These are phyloP conservation scores for Hymenoscyphus linearis DNA, from an alignment of 2,329 filamentous ascomycete species.

Conservation along the genomic window DNA sequence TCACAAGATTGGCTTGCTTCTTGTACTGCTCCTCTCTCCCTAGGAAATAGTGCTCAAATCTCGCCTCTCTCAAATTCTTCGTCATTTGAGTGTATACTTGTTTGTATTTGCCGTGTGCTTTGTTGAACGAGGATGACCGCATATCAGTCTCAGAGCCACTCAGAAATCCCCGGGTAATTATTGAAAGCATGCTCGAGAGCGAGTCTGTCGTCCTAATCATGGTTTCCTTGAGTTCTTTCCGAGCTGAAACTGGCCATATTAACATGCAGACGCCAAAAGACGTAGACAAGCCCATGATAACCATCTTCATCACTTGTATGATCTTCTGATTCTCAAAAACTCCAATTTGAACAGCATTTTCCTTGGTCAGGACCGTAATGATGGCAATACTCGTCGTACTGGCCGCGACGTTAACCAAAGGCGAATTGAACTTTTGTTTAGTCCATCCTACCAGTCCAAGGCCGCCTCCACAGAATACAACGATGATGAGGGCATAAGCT, in stretches of 20 bases:
- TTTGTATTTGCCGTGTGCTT: slow-evolving; percentile 58
- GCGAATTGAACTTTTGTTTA: slow-evolving; percentile 73
- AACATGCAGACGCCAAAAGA: slow-evolving; percentile 71
- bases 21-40: slow-evolving; percentile 75
- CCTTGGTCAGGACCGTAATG: slow-evolving; percentile 86
- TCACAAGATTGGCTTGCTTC: slow-evolving; percentile 73
- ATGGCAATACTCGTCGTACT: slow-evolving; percentile 83
- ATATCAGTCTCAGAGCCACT: slow-evolving; percentile 77
- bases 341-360: slow-evolving; percentile 78
- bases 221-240: slow-evolving; percentile 65
- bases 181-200: slow-evolving; percentile 73
- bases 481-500: slow-evolving; percentile 72
- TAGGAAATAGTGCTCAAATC: slow-evolving; percentile 79
- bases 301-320: slow-evolving; percentile 74
- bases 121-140: slow-evolving; percentile 57
- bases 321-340: slow-evolving; percentile 80
- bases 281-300: slow-evolving; percentile 69
- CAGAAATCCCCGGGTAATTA: slow-evolving; percentile 78
- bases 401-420: slow-evolving; percentile 77
- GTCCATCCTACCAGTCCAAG: slow-evolving; percentile 85
- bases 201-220: slow-evolving; percentile 70
- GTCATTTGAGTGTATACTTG: slow-evolving; percentile 64
- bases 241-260: slow-evolving; percentile 73
- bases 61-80: slow-evolving; percentile 76
- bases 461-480: slow-evolving; percentile 80